phyloP scores from a whole-genome alignment of 176 grass and related monocot genomes.

The Phragmites australis region DNA sequence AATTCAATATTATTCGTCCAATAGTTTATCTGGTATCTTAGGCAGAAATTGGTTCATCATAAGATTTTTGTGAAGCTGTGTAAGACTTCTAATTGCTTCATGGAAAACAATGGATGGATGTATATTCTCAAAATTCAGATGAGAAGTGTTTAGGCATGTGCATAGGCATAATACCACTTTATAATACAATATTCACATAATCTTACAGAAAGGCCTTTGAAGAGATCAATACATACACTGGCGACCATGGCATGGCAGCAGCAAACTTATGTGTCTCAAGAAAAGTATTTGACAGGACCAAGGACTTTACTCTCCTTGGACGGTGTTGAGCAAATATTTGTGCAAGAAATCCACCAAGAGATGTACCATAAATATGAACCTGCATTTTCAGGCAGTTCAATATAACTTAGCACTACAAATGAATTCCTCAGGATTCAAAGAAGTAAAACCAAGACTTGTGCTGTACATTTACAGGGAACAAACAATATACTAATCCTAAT shows the following conservation, averaged over 20 bases:
- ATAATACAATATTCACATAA: not conserved
- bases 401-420: slow-evolving; percentile 6
- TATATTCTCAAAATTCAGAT: not conserved
- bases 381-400: slow-evolving; percentile 30
- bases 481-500: not conserved
- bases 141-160: not conserved
- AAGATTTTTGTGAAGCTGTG: not conserved
- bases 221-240: slow-evolving; percentile 72
- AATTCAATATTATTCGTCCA: not conserved
- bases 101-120: not conserved
- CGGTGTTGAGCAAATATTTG: slow-evolving; percentile 92
- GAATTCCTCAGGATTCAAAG: not conserved
- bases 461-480: slow-evolving; percentile 7
- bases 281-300: slow-evolving; percentile 94
- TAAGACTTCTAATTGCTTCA: not conserved
- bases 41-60: slow-evolving; percentile 21
- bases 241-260: slow-evolving; percentile 92
- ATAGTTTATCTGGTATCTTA: slow-evolving; percentile 21
- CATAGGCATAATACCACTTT: not conserved
- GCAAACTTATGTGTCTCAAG: slow-evolving; percentile 93
- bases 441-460: slow-evolving; percentile 21
- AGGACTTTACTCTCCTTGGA: slow-evolving; percentile 87
- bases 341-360: slow-evolving; percentile 96
- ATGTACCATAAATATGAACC: slow-evolving; percentile 99
- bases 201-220: not conserved